Evolutionary conservation across 1,139 yeast genomes (phyloP).

Genomic region (Zygoascus meyerae): DNA sequence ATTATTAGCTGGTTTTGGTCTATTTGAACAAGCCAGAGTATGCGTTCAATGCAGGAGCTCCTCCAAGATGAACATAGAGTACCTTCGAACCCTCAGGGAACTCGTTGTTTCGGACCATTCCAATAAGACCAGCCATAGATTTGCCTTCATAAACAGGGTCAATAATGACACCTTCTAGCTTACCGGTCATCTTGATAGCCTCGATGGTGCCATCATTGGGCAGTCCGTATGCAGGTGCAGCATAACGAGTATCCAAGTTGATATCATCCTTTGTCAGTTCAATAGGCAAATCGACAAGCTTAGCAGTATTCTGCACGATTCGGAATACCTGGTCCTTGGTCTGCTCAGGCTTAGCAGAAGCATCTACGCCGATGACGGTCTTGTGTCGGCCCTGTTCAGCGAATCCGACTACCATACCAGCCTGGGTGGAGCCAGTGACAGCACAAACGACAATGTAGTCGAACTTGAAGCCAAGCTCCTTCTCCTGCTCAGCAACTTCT

Average conservation of each 20-base stretch:
- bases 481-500: constrained; percentile 11
- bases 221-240: constrained; percentile 8
- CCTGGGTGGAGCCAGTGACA: constrained; percentile 11
- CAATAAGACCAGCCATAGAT: constrained; percentile 10
- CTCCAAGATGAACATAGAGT: constrained; percentile 8
- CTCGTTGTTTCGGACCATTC: constrained; percentile 7
- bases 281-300: constrained; percentile 7
- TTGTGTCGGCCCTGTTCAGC: constrained; percentile 8
- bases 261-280: constrained; percentile 8
- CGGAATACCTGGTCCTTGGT: constrained; percentile 11
- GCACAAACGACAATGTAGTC: constrained; percentile 12
- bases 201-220: constrained; percentile 11
- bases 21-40: constrained; percentile 7
- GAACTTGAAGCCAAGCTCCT: constrained; percentile 12
- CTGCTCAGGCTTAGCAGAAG: constrained; percentile 11
- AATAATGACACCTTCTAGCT: constrained; percentile 7
- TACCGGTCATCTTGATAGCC: constrained; percentile 6
- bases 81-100: constrained; percentile 9
- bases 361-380: constrained; percentile 10
- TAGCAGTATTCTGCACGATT: constrained; percentile 11
- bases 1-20: not conserved
- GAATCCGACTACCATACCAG: constrained; percentile 10
- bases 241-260: constrained; percentile 7
- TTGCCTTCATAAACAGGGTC: constrained; percentile 11
- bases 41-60: constrained; percentile 10